Evolutionary conservation across 1,284 basidiomycete species (phyloP).

Genomic region (Malassezia slooffiae): DNA sequence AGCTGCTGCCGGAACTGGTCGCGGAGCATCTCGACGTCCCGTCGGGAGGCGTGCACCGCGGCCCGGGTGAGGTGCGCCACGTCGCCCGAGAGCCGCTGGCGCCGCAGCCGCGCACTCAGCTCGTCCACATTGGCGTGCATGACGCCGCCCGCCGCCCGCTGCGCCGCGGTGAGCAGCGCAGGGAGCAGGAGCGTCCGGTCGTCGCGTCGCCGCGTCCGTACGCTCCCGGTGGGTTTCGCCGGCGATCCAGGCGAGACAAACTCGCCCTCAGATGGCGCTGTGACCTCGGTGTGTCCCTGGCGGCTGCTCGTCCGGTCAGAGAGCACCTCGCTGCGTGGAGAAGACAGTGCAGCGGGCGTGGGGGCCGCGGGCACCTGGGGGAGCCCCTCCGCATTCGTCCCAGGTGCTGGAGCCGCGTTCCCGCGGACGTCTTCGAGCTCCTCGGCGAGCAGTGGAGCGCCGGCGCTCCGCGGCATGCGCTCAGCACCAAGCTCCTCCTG

Average conservation of each 20-base stretch:
- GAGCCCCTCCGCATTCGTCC: no score
- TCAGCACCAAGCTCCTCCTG: neutral
- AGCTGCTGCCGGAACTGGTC: slow-evolving; percentile 58
- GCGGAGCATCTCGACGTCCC: slow-evolving; percentile 62
- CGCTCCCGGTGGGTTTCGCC: neutral
- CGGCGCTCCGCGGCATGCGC: neutral
- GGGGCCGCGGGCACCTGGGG: no score
- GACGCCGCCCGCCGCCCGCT: slow-evolving; percentile 59
- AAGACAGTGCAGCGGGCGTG: neutral
- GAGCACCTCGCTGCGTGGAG: neutral
- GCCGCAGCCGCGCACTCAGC: slow-evolving; percentile 75
- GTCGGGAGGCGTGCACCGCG: slow-evolving; percentile 65
- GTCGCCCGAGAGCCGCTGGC: slow-evolving; percentile 76
- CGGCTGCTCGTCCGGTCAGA: slow-evolving; percentile 1
- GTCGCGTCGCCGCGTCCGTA: slow-evolving; percentile 22
- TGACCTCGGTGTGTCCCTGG: neutral
- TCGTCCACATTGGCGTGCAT: slow-evolving; percentile 74
- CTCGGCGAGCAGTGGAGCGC: neutral
- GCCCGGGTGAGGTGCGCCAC: slow-evolving; percentile 74
- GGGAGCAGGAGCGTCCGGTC: slow-evolving; percentile 49
- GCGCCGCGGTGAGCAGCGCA: slow-evolving; percentile 61
- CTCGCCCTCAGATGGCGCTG: no score
- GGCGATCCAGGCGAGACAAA: neutral
- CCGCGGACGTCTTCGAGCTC: no score
- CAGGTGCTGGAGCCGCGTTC: no score